Base-by-base conservation (phyloP, 257 asterid species). In the Jasminum sambac region DNA sequence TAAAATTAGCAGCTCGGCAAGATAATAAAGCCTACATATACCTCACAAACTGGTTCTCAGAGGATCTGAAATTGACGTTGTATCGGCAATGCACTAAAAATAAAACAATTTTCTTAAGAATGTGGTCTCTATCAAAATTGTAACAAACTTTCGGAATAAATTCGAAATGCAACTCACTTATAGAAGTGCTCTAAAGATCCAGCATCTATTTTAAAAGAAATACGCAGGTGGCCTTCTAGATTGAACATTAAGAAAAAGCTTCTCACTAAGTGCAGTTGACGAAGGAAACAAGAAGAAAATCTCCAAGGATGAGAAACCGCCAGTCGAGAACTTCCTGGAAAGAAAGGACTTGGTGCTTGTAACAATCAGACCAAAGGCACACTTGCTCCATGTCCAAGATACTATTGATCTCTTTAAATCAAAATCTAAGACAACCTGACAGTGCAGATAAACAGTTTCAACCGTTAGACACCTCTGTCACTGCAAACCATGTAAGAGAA, bases 311-410 rank as follows among this genome's bases (percentile, higher is more conserved):
- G 86, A 86, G 88, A 79, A 85, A 87, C 79, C 81, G 87, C 96
- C 96, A 85, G 78, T 88, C 95, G 72, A 87, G 96, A 77, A 83
- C 90, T 82, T 90, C 89, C 79, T 88, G 95, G 84, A 92, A 85
- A 71, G 88, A 82, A 66, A 85, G 84, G 73, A 70, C 76, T 61
- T 82, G 84, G 69, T 72, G 84, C 84, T 83, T 83, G 80, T 73
- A 76, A 83, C 79, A 79, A 78, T 84, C 83, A 72, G 95, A 80
- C 91, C 79, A 74, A 61, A 77, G 81, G 82, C 76, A 81, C 71
- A 84, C 77, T 84, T 83, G 87, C 91, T 90, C 98, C 98, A 92
- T 92, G 77, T 92, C 96, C 96, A 79, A 85, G 75, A 80, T 74
- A 76, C 67, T 79, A 75, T 62, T 69, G 86, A 75, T 68, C 72